Base-by-base conservation (phyloP, 257 asterid species). In the Salvia hispanica region DNA sequence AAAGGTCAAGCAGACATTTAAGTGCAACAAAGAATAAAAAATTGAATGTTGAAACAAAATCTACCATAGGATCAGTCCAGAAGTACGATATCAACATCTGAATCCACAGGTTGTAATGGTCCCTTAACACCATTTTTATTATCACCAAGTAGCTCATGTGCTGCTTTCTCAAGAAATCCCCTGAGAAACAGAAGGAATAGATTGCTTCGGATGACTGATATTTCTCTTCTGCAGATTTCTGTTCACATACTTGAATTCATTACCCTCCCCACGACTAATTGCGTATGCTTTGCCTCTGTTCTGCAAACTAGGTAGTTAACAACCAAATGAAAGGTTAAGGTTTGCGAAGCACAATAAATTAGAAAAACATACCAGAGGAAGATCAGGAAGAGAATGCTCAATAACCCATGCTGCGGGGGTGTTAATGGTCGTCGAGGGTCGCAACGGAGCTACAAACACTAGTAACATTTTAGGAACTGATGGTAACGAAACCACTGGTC, bases 151-250 rank as follows among this genome's bases (percentile, higher is more conserved):
- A 93, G 85, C 79, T 94, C 99, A 69, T 77, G 78, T 36, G 97
- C 80, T 63, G 97, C 99, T 84, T 94, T 94, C 82, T 94, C 93
- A 62, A 94, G 99, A 80, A 94, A 94, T 66, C 85, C n/a, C 97
- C 80, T 94, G 86, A 47, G 99, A 91, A 54, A 93, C 95, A 74
- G 81, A 62, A 72, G 81, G 84, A 75, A 91, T 90, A 67, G 96
- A 83, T 80, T 87, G 91, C 74, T 79, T 91, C 96, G 3, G 79
- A 15, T 40, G 91, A 73, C 60, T 78, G 89, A 76, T 69, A 79
- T 70, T 88, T 94, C 78, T 94, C 86, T 88, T 93, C 11, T 83
- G 85, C 69, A 46, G 57, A 76, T 18, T 80, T 80, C 66, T 81
- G 62, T 88, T 96, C 68, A 75, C 6, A 72, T 85, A 75, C 67